Evolutionary conservation across 768 basidiomycete species (phyloP), one percentile per base, ranked within the genome.

Genomic region (Boletus sensibilis): DNA sequence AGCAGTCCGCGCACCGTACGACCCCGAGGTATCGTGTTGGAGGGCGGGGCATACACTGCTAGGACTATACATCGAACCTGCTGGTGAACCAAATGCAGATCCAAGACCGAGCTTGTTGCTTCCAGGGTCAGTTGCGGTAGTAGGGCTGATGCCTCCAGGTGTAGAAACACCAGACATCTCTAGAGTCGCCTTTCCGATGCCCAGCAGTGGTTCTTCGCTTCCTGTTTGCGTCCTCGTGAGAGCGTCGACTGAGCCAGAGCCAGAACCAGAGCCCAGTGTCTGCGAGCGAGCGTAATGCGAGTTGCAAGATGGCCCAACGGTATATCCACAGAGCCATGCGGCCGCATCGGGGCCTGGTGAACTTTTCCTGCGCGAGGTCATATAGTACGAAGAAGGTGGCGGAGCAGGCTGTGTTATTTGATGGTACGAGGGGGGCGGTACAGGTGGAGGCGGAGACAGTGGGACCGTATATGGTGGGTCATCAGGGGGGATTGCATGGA

Each of bases 41-140:
- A 60, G 34, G 8, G 38, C 10, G 5, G 57, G 49, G 6, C 58
- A 37, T 13, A 44, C 25, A 16, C 57, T 58, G 16, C 60, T 60
- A 18, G 65, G 67, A 25, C 65, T 60, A 35, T 58, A 47, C 47
- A 58, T 41, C 16, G 71, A 71, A 20, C 50, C 43, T 20, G 56
- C 53, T 5, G 65, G 56, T 12, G 71, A 71, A 21, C 71, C 63
- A 37, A 73, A 71, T 13, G 69, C 71, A 39, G 70, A 71, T 18
- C 70, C 71, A 20, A 73, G 56, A 13, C 61, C 53, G 2, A 46
- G 35, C 21, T 20, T 53, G 44, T 54, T 61, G n/a, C 59, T 50
- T 44, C 56, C 64, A 0, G 27, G 43, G 18, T 60, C 65, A 13
- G 47, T 50, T 7, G 31, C 34, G 14, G 39, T 37, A 10, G 56